A percentile compares a stretch with the other conserved stretches of the same genome.
phyloP scores from a whole-genome alignment of 2,329 filamentous ascomycete genomes.

The Sporothrix pseudoabietina region DNA sequence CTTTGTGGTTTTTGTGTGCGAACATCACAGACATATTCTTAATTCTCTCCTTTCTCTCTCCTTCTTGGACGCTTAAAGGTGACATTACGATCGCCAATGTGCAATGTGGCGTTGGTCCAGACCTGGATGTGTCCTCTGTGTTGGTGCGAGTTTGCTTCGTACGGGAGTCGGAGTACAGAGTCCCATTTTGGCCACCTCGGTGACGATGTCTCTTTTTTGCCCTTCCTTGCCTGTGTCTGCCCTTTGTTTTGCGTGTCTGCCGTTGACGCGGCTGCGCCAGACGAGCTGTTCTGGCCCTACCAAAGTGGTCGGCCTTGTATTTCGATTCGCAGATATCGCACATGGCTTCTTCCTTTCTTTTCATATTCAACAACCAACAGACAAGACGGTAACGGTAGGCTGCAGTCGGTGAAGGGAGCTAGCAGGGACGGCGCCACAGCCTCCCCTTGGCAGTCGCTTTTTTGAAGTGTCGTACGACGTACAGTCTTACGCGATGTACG shows the following conservation, averaged over 20 bases:
- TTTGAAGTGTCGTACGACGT: not conserved
- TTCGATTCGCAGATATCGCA: not conserved
- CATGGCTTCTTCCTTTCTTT: not conserved
- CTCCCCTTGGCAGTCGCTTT: not conserved
- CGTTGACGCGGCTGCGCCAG: not conserved
- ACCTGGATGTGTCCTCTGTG: not conserved
- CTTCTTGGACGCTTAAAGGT: not conserved
- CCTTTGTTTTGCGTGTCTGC: not conserved
- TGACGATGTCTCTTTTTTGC: not conserved
- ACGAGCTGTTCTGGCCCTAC: not conserved
- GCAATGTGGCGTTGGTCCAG: constrained; percentile 11
- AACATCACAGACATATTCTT: not conserved
- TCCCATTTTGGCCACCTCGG: constrained; percentile 12
- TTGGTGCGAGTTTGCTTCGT: not conserved
- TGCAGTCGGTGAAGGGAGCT: constrained; percentile 2
- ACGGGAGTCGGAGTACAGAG: not conserved
- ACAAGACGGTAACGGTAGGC: not conserved
- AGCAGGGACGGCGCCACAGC: not conserved
- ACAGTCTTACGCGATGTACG: not conserved
- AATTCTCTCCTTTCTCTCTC: not conserved
- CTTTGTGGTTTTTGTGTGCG: not conserved
- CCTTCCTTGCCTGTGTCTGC: too few relatives aligned
- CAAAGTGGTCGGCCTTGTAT: not conserved
- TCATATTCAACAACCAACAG: not conserved
- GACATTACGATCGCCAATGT: constrained; percentile 10